A percentile compares a stretch with the other conserved stretches of the same genome.
These are phyloP conservation scores for Lyophyllum atratum DNA, from an alignment of 768 basidiomycete species.

Conservation along the genomic window DNA sequence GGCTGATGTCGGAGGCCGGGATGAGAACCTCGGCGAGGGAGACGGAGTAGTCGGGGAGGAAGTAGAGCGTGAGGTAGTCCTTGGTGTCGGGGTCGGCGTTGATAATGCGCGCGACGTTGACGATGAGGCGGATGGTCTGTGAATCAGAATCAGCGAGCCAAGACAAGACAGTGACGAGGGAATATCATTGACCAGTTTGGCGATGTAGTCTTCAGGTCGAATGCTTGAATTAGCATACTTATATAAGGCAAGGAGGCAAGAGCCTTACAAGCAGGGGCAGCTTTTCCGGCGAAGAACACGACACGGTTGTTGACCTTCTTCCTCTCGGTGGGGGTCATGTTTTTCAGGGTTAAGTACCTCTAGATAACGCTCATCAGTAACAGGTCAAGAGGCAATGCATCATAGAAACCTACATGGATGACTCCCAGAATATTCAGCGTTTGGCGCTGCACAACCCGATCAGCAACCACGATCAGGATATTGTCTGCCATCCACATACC, in stretches of 20 bases:
- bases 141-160: background rate
- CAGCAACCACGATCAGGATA: background rate
- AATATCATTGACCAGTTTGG: conserved; percentile 65
- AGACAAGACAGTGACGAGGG: background rate
- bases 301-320: conserved; percentile 84
- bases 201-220: conserved; percentile 70
- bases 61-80: conserved; percentile 85
- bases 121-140: conserved; percentile 90
- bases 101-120: conserved; percentile 82
- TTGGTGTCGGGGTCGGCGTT: conserved; percentile 87
- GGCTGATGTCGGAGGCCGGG: conserved; percentile 91
- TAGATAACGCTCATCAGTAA: conserved; percentile 29
- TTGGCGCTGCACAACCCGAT: conserved; percentile 64
- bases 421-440: conserved; percentile 92
- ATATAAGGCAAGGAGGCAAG: background rate
- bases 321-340: conserved; percentile 73
- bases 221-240: background rate
- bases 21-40: conserved; percentile 83
- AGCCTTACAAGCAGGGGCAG: conserved; percentile 84
- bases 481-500: conserved; percentile 32
- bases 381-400: background rate
- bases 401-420: conserved; percentile 61
- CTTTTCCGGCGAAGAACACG: conserved; percentile 98
- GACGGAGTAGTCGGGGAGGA: conserved; percentile 95
- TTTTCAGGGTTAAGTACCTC: conserved; percentile 84